A percentile compares a stretch with the other conserved stretches of the same genome.
phyloP scores from a whole-genome alignment of 345 rosid species.

The Geranium rotundifolium region DNA sequence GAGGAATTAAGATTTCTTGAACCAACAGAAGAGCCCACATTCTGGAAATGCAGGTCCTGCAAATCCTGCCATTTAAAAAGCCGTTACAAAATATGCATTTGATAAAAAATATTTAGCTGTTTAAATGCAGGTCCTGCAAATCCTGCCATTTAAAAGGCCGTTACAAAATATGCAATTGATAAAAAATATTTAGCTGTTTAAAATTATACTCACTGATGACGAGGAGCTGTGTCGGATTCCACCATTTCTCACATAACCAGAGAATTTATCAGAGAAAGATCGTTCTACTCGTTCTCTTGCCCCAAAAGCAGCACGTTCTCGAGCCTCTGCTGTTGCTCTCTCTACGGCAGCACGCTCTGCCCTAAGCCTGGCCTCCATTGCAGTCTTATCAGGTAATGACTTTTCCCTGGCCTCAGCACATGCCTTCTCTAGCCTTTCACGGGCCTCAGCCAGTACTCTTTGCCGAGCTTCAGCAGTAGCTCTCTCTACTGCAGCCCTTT shows the following conservation, averaged over 20 bases:
- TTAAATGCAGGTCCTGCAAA: constrained; percentile 29
- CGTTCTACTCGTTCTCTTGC: constrained; percentile 58
- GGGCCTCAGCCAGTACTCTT: constrained; percentile 73
- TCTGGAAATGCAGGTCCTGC: constrained; percentile 40
- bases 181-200: background rate
- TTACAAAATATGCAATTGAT: background rate
- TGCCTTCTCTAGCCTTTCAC: constrained; percentile 89
- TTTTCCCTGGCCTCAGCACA: constrained; percentile 84
- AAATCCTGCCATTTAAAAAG: constrained; percentile 26
- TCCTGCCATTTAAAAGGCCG: constrained; percentile 23
- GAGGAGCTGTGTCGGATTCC: constrained; percentile 36
- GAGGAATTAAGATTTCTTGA: constrained; percentile 42
- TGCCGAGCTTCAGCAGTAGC: constrained; percentile 43
- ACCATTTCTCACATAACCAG: constrained; percentile 33
- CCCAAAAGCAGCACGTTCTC: constrained; percentile 77
- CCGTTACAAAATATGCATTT: background rate
- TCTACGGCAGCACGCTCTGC: constrained; percentile 91
- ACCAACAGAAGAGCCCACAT: constrained; percentile 30
- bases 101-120: background rate
- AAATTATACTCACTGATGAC: constrained; percentile 27
- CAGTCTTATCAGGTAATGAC: constrained; percentile 39
- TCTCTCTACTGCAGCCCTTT: constrained; percentile 49
- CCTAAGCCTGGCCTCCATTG: constrained; percentile 54
- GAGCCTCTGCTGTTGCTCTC: constrained; percentile 89
- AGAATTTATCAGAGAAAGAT: constrained; percentile 54